Base-by-base conservation (phyloP, 768 basidiomycete species). In the Serendipita vermifera region DNA sequence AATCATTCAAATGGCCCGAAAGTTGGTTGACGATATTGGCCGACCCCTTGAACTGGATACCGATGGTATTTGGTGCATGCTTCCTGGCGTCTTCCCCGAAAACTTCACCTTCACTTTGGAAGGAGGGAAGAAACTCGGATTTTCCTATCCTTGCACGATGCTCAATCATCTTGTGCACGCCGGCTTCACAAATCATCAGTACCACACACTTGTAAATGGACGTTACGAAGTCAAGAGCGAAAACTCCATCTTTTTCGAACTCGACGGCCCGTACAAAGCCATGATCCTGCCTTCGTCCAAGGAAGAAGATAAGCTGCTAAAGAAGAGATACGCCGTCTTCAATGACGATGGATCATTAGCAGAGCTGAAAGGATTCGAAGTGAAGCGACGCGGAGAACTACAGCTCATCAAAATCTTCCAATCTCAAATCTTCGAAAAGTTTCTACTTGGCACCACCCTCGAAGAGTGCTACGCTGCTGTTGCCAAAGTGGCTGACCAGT, bases 31-130 rank as follows among this genome's bases (percentile, higher is more conserved):
- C 63, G 90, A 96, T 70, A 92, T 99, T 55, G 96, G 96, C 2
- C 82, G 96, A 5, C 96, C 96, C 1, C 80, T 99, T 54, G 96
- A 99, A 65, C 71, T 99, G 62, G 96, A 99, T 67, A 99, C 96
- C 13, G 96, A 99, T 69, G 94, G 96, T 60, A 99, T 99, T 61
- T 98, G 96, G 96, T 99, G 96, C 70, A 99, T 99, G 96, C 81
- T 98, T 22, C 96, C 96, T 3, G 91, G 89, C 2, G 80, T 91
- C 11, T 99, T 99, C 69, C 96, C 96, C 2, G 96, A 98, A 70
- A 89, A 96, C 69, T 98, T 97, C 81, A 84, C 83, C 67, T 97
- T 98, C 77, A 83, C 92, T 65, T 76, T 97, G 58, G 73, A 74
- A 40, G 84, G 78, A 62, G 94, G 96, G 58, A 97, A 97, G 73